phyloP scores from a whole-genome alignment of 805 yeast species.

The Kockiozyma suomiensis region DNA sequence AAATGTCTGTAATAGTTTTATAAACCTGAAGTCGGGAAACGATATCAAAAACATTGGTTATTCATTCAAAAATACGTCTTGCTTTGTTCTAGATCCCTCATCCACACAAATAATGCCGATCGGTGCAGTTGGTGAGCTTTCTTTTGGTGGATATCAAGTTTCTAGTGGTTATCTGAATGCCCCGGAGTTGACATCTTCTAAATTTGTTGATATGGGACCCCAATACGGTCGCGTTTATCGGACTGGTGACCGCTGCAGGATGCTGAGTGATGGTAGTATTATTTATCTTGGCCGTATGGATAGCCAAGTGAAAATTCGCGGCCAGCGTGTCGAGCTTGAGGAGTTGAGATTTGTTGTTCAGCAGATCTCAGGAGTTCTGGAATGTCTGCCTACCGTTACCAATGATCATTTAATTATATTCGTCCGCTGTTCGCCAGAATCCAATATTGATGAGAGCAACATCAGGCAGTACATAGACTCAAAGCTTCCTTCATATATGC shows the following conservation, averaged over 20 bases:
- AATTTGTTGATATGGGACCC: conserved; percentile 20
- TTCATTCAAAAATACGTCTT: conserved; percentile 29
- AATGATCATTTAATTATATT: conserved; percentile 6
- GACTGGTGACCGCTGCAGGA: conserved; percentile 37
- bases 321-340: conserved; percentile 40
- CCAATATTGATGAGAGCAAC: neutral
- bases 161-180: conserved; percentile 37
- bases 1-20: conserved; percentile 30
- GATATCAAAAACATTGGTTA: conserved; percentile 32
- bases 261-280: conserved; percentile 35
- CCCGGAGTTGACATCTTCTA: conserved; percentile 31
- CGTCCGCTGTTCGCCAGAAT: neutral
- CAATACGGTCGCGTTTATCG: conserved; percentile 25
- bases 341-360: conserved; percentile 35
- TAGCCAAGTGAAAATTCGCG: conserved; percentile 39
- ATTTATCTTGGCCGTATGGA: conserved; percentile 39
- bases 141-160: conserved; percentile 39
- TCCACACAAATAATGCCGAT: conserved; percentile 15
- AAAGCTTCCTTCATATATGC: conserved; percentile 34
- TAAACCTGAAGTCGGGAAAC: conserved; percentile 12
- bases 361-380: conserved; percentile 11
- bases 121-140: conserved; percentile 38
- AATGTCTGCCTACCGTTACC: conserved; percentile 20
- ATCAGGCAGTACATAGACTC: neutral
- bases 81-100: conserved; percentile 23